Base-by-base conservation (phyloP, 139 green algal genomes). In the Micractinium conductrix region DNA sequence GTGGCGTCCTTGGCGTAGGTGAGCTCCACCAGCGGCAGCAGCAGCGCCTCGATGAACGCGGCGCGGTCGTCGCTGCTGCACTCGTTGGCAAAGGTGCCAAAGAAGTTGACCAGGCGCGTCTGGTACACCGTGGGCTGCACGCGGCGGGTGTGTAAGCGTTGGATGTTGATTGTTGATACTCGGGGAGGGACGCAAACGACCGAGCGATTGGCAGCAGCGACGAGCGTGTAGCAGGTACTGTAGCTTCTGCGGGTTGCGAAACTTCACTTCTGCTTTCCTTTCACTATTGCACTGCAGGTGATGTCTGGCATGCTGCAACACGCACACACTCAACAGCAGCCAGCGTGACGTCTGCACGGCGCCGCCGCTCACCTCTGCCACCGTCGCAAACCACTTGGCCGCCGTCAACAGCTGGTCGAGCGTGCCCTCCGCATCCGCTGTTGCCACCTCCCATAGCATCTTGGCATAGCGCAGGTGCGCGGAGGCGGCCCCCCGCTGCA, bases 31-130 rank as follows among this genome's bases (percentile, higher is more conserved):
- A 90, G 80, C 42, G 74, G 68, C 45, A 26, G 35, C 28, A 89
- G 44, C 62, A 92, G 69, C 7, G 19, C 17, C 74, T 93, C 92
- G 26, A 91, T 65, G 19, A 91, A 88, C 1, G 84, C 69, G 58
- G 63, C 76, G 78, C 43, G 87, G 67, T 78, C 86, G 58, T 81
- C 74, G 24, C 17, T 67, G 55, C 40, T 28, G 7, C 62, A 79
- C 63, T 84, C 55, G 12, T 81, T 75, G 4, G 73, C 81, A 82
- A 94, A 91, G 0, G 62, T 83, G 62, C 78, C 78, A 22, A 83
- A 44, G 78, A 83, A 74, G 78, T 62, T 74, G 30, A 83, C 42
- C 78, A 83, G 78, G 60, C 78, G 78, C 10, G 60, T 45, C 53
- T 89, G 85, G 63, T 86, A 84, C 44, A 86, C 42, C 37, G 79